Evolutionary conservation across 2,329 filamentous ascomycete genomes (phyloP).

Genomic region (Verticillium nubilum): DNA sequence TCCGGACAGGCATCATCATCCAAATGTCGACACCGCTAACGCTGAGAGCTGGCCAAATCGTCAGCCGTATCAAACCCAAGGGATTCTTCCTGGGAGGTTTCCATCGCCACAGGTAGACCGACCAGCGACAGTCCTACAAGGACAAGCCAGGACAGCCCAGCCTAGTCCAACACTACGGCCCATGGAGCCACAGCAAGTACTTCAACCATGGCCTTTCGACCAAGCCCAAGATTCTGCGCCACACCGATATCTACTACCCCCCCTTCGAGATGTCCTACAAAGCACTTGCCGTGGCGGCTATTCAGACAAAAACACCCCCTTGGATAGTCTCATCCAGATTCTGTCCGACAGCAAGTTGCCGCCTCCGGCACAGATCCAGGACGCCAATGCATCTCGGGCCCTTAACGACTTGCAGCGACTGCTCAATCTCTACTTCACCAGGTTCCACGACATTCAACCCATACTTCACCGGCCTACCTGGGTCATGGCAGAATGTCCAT

Average conservation of each 20-base stretch:
- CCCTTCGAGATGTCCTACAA: constrained; percentile 16
- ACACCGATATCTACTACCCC: constrained; percentile 11
- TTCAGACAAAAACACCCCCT: neutral
- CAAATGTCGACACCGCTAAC: neutral
- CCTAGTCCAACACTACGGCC: neutral
- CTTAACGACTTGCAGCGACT: constrained; percentile 16
- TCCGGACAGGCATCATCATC: neutral
- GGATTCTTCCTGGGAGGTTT: neutral
- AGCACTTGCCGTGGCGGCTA: neutral
- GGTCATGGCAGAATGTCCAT: constrained; percentile 15
- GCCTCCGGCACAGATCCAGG: constrained; percentile 6
- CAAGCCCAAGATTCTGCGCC: constrained; percentile 10
- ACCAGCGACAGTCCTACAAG: neutral
- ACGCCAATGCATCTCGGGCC: constrained; percentile 11
- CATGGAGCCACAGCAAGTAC: neutral
- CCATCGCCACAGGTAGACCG: neutral
- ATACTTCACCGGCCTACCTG: constrained; percentile 23
- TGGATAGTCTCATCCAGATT: constrained; percentile 15
- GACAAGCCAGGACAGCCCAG: neutral
- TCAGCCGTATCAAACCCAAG: neutral
- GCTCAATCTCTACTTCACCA: constrained; percentile 17
- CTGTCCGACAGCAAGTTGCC: constrained; percentile 17
- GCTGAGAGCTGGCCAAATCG: neutral
- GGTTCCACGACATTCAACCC: constrained; percentile 22
- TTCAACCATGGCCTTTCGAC: constrained; percentile 15